These are phyloP conservation scores for Chlamydomonas reinhardtii DNA, from an alignment of 163 green algal genomes.

Conservation along the genomic window DNA sequence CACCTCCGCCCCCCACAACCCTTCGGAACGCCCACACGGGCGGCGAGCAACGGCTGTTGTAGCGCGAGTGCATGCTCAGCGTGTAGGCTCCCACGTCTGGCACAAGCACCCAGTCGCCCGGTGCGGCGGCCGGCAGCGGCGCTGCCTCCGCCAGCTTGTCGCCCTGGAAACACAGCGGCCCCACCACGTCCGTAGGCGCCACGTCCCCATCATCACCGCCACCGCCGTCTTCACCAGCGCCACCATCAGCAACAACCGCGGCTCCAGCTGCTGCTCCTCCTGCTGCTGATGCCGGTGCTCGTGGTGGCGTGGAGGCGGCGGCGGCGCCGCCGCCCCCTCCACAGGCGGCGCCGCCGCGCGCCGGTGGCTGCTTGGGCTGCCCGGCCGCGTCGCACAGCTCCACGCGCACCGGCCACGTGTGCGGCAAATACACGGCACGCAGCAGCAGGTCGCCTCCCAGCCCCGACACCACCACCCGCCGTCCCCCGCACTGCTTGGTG, in stretches of 20 bases:
- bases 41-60: slow-evolving; percentile 62
- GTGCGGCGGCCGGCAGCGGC: slow-evolving; percentile 39
- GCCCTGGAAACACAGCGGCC: slow-evolving; percentile 64
- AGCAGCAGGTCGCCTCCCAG: slow-evolving; percentile 59
- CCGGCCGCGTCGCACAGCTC: slow-evolving; percentile 41
- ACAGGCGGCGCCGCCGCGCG: neutral
- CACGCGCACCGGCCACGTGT: slow-evolving; percentile 53
- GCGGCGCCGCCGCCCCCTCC: neutral
- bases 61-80: slow-evolving; percentile 57
- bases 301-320: neutral
- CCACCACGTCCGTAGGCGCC: slow-evolving; percentile 52
- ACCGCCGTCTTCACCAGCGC: neutral
- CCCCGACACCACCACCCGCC: slow-evolving; percentile 55
- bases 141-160: slow-evolving; percentile 51
- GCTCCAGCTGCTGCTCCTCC: neutral
- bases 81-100: slow-evolving; percentile 57
- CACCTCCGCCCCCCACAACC: neutral
- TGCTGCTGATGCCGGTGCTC: too few species aligned
- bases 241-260: neutral
- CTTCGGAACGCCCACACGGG: slow-evolving; percentile 49
- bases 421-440: slow-evolving; percentile 59
- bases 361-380: neutral
- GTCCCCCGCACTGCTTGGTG: slow-evolving; percentile 54
- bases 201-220: neutral
- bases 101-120: slow-evolving; percentile 57